Evolutionary conservation across 2,329 filamentous ascomycete species (phyloP).

Genomic region (Fusarium robinianum): DNA sequence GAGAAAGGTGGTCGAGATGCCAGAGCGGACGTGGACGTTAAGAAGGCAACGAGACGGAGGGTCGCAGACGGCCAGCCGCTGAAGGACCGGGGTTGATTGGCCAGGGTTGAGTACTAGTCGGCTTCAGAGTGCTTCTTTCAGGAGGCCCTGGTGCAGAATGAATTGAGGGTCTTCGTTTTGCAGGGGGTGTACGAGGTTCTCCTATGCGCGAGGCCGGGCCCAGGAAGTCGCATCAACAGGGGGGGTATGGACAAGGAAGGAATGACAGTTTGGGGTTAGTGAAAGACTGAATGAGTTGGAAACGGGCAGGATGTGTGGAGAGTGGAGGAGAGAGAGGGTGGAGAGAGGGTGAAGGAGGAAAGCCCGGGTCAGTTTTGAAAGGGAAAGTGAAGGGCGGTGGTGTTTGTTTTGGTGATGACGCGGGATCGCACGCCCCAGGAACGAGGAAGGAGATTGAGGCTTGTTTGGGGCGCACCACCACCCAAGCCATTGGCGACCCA

Average conservation of each 20-base stretch:
- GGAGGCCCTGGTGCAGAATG: too few relatives aligned
- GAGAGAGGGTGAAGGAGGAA: slow-evolving; percentile 4
- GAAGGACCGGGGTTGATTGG: slow-evolving; percentile 28
- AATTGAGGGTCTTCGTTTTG: too few relatives aligned
- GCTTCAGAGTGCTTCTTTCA: too few relatives aligned
- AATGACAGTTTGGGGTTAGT: slow-evolving; percentile 9
- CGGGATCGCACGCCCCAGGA: slow-evolving; percentile 1
- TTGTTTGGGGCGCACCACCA: slow-evolving; percentile 34
- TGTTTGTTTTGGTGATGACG: slow-evolving; percentile 2
- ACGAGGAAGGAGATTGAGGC: slow-evolving; percentile 33
- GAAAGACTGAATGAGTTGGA: slow-evolving; percentile 5
- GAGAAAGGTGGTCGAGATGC: slow-evolving; percentile 26
- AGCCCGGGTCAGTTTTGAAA: slow-evolving; percentile 6
- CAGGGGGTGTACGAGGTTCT: slow-evolving; percentile 27
- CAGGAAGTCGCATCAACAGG: slow-evolving; percentile 10
- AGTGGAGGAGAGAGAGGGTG: slow-evolving; percentile 2
- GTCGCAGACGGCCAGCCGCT: slow-evolving; percentile 30
- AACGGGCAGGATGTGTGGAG: slow-evolving; percentile 1
- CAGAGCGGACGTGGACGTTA: slow-evolving; percentile 36
- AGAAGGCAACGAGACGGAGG: slow-evolving; percentile 36
- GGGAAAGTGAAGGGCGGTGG: slow-evolving; percentile 22
- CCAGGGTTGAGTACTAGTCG: too few relatives aligned
- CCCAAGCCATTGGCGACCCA: too few relatives aligned
- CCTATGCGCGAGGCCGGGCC: too few relatives aligned
- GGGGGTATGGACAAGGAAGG: slow-evolving; percentile 1